Evolutionary conservation across 1,284 basidiomycete genomes (phyloP).

Genomic region (Kwoniella shivajii): DNA sequence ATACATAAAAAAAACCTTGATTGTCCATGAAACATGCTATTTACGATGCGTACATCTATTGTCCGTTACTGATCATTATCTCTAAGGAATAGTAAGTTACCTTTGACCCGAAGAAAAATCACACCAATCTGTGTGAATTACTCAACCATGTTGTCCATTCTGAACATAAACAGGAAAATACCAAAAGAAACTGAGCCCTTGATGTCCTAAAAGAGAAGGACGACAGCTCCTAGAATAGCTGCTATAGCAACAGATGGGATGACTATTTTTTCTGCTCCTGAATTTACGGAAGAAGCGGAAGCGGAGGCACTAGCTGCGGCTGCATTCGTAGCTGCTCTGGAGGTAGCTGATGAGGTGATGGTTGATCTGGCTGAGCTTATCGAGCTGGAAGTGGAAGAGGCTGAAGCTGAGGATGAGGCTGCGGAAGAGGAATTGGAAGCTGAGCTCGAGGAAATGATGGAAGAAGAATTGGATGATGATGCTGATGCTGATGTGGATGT

Average conservation of each 20-base stretch:
- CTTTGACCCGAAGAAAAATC: too few relatives aligned
- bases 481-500: background rate
- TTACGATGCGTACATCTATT: too few relatives aligned
- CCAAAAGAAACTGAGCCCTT: too few relatives aligned
- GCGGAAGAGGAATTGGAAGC: conserved; percentile 4
- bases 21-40: too few relatives aligned
- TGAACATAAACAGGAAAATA: too few relatives aligned
- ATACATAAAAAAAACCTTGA: too few relatives aligned
- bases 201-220: background rate
- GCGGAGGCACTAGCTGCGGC: conserved; percentile 2
- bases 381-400: background rate
- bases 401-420: conserved; percentile 1
- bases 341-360: background rate
- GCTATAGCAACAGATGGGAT: conserved; percentile 8
- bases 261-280: conserved; percentile 2
- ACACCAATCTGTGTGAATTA: too few relatives aligned
- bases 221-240: conserved; percentile 6
- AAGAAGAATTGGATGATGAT: background rate
- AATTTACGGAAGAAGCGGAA: conserved; percentile 1
- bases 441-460: background rate
- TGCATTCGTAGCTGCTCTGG: background rate
- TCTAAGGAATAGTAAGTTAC: too few relatives aligned
- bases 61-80: too few relatives aligned
- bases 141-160: too few relatives aligned
- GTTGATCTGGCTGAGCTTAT: background rate